These are phyloP conservation scores for Coemansia sp. DNA, from an alignment of 192 early-diverging fungal species.

Conservation along the genomic window DNA sequence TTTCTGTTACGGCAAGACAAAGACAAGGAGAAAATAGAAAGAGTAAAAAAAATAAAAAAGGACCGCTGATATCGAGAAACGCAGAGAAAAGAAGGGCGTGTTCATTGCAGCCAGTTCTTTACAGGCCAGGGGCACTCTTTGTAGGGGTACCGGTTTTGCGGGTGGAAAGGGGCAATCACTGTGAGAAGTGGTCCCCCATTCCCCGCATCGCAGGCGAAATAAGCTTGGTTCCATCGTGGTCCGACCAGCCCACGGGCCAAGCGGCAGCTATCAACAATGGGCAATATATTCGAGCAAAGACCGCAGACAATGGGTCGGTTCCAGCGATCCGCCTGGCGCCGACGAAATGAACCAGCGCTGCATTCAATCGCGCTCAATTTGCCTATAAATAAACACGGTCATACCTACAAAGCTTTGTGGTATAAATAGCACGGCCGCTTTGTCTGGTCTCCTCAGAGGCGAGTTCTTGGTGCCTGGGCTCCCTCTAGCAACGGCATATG, in stretches of 20 bases:
- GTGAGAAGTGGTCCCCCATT: neutral
- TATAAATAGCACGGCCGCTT: neutral
- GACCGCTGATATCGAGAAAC: neutral
- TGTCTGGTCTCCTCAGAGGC: neutral
- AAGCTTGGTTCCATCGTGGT: neutral
- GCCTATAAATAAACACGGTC: too few species aligned
- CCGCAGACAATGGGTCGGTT: neutral
- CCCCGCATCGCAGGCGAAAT: neutral
- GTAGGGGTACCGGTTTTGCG: conserved; percentile 4
- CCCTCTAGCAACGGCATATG: neutral
- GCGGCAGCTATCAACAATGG: neutral
- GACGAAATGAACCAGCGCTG: neutral
- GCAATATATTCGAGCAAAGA: neutral
- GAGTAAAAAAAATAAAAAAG: neutral
- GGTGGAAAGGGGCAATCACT: neutral
- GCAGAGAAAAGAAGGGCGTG: neutral
- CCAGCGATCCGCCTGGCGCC: neutral
- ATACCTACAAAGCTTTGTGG: neutral
- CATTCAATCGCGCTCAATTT: neutral
- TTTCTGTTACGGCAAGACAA: neutral
- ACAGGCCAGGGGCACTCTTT: neutral
- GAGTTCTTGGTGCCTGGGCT: neutral
- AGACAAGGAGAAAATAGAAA: neutral
- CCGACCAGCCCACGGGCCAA: neutral
- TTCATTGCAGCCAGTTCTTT: neutral